Conservation (phyloP, 2,329 filamentous ascomycete species). For the Pyrenophora tritici-repentis region DNA sequence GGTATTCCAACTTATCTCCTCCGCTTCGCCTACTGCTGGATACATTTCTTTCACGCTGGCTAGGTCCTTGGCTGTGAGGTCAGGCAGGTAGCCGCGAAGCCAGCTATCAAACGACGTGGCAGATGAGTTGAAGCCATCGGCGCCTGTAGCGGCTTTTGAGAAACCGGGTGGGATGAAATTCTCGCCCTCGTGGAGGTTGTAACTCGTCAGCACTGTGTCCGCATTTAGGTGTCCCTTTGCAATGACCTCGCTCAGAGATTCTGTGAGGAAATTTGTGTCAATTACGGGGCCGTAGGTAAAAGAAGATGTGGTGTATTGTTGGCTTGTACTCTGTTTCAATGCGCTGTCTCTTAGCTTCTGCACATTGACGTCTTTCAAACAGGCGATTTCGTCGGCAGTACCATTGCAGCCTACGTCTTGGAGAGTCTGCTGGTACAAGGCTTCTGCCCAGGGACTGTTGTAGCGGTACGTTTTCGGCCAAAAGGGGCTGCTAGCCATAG, state of each 20-base stretch:
- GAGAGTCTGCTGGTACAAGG: conserved; percentile 55
- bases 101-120: conserved; percentile 57
- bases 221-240: conserved; percentile 50
- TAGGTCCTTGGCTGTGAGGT: conserved; percentile 50
- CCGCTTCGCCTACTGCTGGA: conserved; percentile 54
- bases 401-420: conserved; percentile 54
- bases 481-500: conserved; percentile 60
- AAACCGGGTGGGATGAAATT: conserved; percentile 63
- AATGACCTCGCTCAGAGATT: conserved; percentile 54
- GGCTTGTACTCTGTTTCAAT: conserved; percentile 54
- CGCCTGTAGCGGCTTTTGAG: conserved; percentile 34
- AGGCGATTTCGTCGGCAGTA: conserved; percentile 53
- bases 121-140: conserved; percentile 57
- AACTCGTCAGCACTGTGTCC: conserved; percentile 58
- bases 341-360: conserved; percentile 60
- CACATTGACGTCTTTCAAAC: conserved; percentile 60
- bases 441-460: conserved; percentile 58
- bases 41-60: conserved; percentile 53
- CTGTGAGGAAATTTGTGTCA: conserved; percentile 59
- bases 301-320: conserved; percentile 60
- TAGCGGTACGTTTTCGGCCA: conserved; percentile 64
- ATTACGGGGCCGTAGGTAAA: conserved; percentile 67
- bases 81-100: conserved; percentile 61
- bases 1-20: conserved; percentile 57
- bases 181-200: conserved; percentile 67